Base-by-base conservation (phyloP, 352 stramenopile genomes). In the Globisporangium canariense region DNA sequence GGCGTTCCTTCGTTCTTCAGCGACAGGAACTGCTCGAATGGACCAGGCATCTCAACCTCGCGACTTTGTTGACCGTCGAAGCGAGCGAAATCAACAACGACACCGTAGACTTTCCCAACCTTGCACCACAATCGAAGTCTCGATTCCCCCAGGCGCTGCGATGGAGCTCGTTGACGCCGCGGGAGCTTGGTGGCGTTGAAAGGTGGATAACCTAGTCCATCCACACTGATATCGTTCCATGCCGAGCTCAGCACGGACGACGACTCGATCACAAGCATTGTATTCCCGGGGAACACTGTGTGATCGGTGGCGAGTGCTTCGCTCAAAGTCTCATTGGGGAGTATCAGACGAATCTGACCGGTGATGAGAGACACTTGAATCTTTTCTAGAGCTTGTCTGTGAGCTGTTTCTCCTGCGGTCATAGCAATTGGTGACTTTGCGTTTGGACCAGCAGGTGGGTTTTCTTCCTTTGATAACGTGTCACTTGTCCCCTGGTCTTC, bases 111-210 rank as follows among this genome's bases (percentile, higher is more conserved):
- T n/a, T 82, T 88, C 0, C 73, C 76, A 34, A 75, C 57, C 65
- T 77, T 74, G 55, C 76, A 78, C 8, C 71, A 77, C 28, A 88
- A 63, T 47, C 70, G 64, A 73, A 75, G 63, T 22, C 71, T 66
- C 2, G 60, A 70, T 13, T 85, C 78, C 4, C 70, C 83, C 60
- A 81, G 77, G 47, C 73, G 69, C 50, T 88, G 75, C 7, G 79
- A 69, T 65, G 84, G 76, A 45, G 71, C 59, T 25, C 65, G 76
- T 57, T 74, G 69, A 20, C 73, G 70, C n/a, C 76, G 81, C 41
- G 81, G 83, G 5, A 91, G 65, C 32, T 88, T 67, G 4, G 79
- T 76, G n/a, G 78, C 71, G 67, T 91, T 91, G 52, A 93, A 93
- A 41, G 83, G 83, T 62, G 85, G 83, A 46, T 91, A 92, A 28